Evolutionary conservation across 495 filamentous ascomycete genomes (phyloP), one percentile per base, ranked within the genome.

Genomic region (Rhypophila decipiens): DNA sequence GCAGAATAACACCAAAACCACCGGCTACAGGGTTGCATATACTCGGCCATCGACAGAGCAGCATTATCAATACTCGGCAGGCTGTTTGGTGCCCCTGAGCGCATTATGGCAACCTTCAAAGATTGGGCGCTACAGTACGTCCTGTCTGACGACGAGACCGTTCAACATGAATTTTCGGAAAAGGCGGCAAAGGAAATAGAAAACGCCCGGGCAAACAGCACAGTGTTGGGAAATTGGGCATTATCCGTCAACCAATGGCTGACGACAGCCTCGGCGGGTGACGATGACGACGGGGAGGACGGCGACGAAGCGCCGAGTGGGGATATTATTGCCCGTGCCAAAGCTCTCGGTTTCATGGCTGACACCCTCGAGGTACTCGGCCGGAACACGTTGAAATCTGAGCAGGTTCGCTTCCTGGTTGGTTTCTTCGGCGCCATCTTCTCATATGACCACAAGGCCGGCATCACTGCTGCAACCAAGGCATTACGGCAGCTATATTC

Each of bases 391-490:
- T 44, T 74, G 18, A 71, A 61, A 22, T 38, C 63, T 19, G 71
- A 74, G 18, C 71, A 73, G 44, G 61, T 74, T 11, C 53, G 61
- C 18, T 55, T 66, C 5, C 57, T 75, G 15, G 62, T 72, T 8
- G 65, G 60, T 39, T 75, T 75, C 63, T 76, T 76, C 36, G 65
- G 68, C 27, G 61, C 70, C 22, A 70, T 76, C 54, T 73, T 76
- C 43, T 70, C 67, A 0, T 69, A 67, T 46, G 72, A 76, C 44
- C 72, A 74, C 56, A 73, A 71, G 29, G 71, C 70, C 5, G 72
- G 71, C 21, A 64, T 76, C 45, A 65, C 66, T 8, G 69, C 72
- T n/a, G 67, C 72, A 3, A 54, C 67, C 22, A 69, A 72, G 47
- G 73, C 72, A 1, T 50, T 76, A n/a, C 61, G 58, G 5, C 61